These are phyloP conservation scores for Pseudogymnoascus sp. DNA, from an alignment of 2,329 filamentous ascomycete species.

Conservation along the genomic window DNA sequence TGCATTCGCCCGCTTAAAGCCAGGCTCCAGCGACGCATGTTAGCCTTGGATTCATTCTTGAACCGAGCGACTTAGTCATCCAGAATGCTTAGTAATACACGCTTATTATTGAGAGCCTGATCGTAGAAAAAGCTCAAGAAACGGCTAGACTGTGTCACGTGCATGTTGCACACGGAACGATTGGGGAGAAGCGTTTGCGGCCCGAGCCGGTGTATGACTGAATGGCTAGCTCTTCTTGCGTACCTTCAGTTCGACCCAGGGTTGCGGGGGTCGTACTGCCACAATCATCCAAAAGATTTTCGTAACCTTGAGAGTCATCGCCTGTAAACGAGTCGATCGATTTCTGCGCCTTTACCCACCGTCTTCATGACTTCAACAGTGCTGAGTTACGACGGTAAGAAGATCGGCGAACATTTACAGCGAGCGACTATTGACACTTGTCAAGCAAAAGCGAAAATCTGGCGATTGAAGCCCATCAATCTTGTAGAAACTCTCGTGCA, in stretches of 20 bases:
- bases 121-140: too few relatives aligned
- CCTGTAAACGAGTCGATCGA: background rate
- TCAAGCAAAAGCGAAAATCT: background rate
- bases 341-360: background rate
- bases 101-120: too few relatives aligned
- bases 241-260: background rate
- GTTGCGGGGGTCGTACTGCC: conserved; percentile 21
- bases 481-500: background rate
- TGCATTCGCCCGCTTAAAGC: too few relatives aligned
- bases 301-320: conserved; percentile 46
- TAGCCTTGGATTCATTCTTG: too few relatives aligned
- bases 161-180: too few relatives aligned
- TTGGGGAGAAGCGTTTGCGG: background rate
- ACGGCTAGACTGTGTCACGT: too few relatives aligned
- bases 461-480: background rate
- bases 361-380: background rate
- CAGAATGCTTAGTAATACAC: too few relatives aligned
- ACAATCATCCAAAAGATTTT: conserved; percentile 68
- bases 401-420: background rate
- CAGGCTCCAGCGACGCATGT: too few relatives aligned
- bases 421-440: background rate
- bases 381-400: background rate
- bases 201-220: background rate
- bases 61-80: too few relatives aligned
- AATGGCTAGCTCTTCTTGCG: background rate